phyloP scores from a whole-genome alignment of 2,329 filamentous ascomycete genomes.

The Fusarium dimerum region DNA sequence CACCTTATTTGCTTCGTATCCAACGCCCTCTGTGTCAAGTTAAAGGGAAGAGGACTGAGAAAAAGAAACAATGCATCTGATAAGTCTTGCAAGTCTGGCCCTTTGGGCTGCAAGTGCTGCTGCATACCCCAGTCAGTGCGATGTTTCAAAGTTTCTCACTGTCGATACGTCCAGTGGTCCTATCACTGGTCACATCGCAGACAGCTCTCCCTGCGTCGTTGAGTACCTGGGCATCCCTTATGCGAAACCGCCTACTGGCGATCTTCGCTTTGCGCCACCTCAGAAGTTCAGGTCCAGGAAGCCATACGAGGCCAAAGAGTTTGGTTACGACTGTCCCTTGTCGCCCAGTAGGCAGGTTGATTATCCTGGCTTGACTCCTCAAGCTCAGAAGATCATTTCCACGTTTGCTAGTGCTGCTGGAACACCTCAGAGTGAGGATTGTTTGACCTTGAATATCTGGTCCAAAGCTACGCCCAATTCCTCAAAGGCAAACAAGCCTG shows the following conservation, averaged over 20 bases:
- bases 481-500: conserved; percentile 15
- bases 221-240: conserved; percentile 45
- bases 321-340: conserved; percentile 22
- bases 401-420: conserved; percentile 22
- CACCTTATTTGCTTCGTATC: too few species aligned
- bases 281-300: conserved; percentile 21
- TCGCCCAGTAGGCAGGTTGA: conserved; percentile 16
- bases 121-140: conserved; percentile 12
- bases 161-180: conserved; percentile 36
- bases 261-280: conserved; percentile 40
- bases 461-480: conserved; percentile 20
- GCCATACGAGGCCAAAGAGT: conserved; percentile 10
- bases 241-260: conserved; percentile 38
- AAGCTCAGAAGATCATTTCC: conserved; percentile 19
- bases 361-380: conserved; percentile 20
- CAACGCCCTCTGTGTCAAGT: too few species aligned
- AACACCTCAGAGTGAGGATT: conserved; percentile 22
- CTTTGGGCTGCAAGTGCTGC: conserved; percentile 10
- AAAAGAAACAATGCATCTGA: conserved; percentile 8
- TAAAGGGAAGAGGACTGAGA: too few species aligned
- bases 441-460: conserved; percentile 25
- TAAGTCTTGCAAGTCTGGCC: conserved; percentile 2
- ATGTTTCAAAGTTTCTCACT: conserved; percentile 18
- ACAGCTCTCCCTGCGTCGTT: conserved; percentile 32
- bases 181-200: conserved; percentile 35